phyloP scores from a whole-genome alignment of 2,329 filamentous ascomycete species.

The Sarocladium kiliense region DNA sequence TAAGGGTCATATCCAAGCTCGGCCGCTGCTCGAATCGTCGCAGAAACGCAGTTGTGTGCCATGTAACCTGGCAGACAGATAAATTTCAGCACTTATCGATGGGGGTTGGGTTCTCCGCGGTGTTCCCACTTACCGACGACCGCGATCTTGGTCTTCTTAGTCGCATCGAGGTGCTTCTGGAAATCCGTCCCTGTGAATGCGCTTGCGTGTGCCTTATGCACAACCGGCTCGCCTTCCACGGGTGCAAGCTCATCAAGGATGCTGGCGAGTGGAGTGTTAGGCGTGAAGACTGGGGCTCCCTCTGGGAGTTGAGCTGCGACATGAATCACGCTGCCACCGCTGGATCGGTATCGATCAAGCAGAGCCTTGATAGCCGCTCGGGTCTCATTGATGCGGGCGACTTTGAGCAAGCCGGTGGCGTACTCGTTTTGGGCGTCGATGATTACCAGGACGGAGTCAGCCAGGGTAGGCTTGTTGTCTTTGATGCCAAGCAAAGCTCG shows the following conservation, averaged over 20 bases:
- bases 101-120: no score
- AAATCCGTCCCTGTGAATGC: constrained; percentile 58
- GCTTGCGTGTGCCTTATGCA: constrained; percentile 54
- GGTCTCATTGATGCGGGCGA: constrained; percentile 46
- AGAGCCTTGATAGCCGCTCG: constrained; percentile 52
- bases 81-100: no score
- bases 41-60: constrained; percentile 60
- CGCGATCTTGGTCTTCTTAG: constrained; percentile 55
- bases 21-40: constrained; percentile 55
- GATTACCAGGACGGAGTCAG: constrained; percentile 59
- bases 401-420: constrained; percentile 50
- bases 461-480: constrained; percentile 49
- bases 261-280: constrained; percentile 51
- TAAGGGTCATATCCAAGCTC: constrained; percentile 61
- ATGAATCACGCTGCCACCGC: constrained; percentile 49
- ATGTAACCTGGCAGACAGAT: constrained; percentile 42
- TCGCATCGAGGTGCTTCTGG: constrained; percentile 41
- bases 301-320: constrained; percentile 54
- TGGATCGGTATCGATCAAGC: constrained; percentile 54
- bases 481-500: constrained; percentile 49
- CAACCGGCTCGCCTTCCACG: constrained; percentile 46
- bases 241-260: constrained; percentile 57
- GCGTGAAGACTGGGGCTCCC: constrained; percentile 62
- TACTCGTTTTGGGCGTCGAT: constrained; percentile 71
- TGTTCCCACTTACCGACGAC: constrained; percentile 20